Percentiles rank a stretch among this genome's conserved stretches.
Conservation (phyloP, 2,329 filamentous ascomycete species). For the Diplodia corticola region DNA sequence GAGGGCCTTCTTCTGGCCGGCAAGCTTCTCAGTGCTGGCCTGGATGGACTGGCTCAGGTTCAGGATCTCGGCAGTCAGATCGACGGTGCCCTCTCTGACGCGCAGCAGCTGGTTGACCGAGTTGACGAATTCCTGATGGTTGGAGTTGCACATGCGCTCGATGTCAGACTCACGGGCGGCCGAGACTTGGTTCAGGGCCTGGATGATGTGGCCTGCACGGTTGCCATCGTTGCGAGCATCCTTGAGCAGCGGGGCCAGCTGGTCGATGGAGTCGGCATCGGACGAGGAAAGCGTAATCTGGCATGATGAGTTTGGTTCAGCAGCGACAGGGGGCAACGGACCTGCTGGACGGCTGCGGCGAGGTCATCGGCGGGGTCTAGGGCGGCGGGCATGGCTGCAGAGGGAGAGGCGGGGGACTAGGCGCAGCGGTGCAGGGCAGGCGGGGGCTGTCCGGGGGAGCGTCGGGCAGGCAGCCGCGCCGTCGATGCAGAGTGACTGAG, state of each 20-base stretch:
- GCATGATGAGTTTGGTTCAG: conserved; percentile 19
- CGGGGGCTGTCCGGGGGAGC: background rate
- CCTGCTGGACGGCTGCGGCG: conserved; percentile 52
- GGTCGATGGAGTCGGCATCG: conserved; percentile 91
- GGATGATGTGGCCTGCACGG: conserved; percentile 70
- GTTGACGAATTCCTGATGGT: conserved; percentile 93
- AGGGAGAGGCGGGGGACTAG: background rate
- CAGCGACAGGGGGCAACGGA: conserved; percentile 32
- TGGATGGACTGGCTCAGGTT: conserved; percentile 94
- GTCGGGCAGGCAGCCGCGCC: background rate
- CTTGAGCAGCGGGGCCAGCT: conserved; percentile 89
- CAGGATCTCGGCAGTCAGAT: conserved; percentile 85
- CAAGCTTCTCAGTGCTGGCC: conserved; percentile 88
- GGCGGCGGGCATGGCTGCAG: conserved; percentile 34
- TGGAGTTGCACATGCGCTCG: conserved; percentile 89
- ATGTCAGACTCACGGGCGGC: conserved; percentile 87
- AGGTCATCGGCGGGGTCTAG: conserved; percentile 51
- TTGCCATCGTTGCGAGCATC: conserved; percentile 74
- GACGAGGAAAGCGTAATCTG: conserved; percentile 92
- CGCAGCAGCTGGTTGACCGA: conserved; percentile 93
- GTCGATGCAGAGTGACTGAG: background rate
- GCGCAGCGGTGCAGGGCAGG: background rate
- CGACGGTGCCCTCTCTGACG: conserved; percentile 86
- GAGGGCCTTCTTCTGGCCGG: conserved; percentile 88
- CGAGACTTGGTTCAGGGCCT: conserved; percentile 78